Base-by-base conservation (phyloP, 306 rosid genomes). In the Coriaria nepalensis region DNA sequence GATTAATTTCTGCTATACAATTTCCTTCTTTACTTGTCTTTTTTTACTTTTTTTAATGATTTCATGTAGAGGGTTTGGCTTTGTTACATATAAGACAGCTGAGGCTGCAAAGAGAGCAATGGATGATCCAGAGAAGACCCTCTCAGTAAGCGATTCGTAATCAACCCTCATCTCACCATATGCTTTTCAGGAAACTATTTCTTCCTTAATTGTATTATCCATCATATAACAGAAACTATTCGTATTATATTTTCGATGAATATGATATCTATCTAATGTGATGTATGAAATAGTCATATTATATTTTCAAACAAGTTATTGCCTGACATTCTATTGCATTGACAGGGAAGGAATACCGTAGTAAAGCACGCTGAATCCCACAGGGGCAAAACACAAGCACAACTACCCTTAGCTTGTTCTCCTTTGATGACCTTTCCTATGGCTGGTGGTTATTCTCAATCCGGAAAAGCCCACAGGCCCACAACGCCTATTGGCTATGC, bases 41-140 rank as follows among this genome's bases (percentile, higher is more conserved):
- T 46, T 6, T 42, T 6, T 55, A 57, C 6, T 64, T 32, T 49
- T 46, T 53, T 55, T 15, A 53, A 33, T 55, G 29, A 20, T 43
- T 53, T 33, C 47, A 52, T 69, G 65, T 62, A 82, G 92, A 64
- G 84, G 87, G 47, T 87, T 74, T 68, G 94, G 94, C 66, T 79
- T 87, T 56, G 78, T 87, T 48, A 87, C 86, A 2, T 82, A 66
- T 73, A 75, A 55, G 78, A 63, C 73, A 6, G 73, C 63, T 12
- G 94, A 82, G 48, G 72, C 92, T 51, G 73, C 94, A 12, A 82
- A 64, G 87, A 87, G 71, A 69, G 96, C 94, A 45, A 72, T 79
- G 51, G 80, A 74, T 50, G 86, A 77, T 65, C 86, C 73, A 50
- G 60, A 70, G 41, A 87, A 73, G 78, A 70, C 29, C 57, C 78